Evolutionary conservation across 768 basidiomycete genomes (phyloP), one percentile per base, ranked within the genome.

Genomic region (Auriscalpium vulgare): DNA sequence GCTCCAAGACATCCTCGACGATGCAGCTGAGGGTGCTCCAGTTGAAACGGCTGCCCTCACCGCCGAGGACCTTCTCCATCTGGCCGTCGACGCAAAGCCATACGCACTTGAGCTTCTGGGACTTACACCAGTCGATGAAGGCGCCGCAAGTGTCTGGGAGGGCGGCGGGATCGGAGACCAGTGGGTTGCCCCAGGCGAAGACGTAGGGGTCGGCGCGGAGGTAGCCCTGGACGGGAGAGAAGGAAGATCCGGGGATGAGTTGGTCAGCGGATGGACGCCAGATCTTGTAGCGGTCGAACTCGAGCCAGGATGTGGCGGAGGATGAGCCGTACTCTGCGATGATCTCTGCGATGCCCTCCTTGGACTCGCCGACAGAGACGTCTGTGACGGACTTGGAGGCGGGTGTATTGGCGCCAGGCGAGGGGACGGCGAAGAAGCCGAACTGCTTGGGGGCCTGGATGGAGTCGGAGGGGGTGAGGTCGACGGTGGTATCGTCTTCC

Each of bases 281-380:
- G 21, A 78, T 69, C 17, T 72, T 67, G 70, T 71, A 75, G 59
- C 66, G 71, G 46, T 61, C 77, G 72, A 56, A 60, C 64, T 90
- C 85, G 9, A 86, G 74, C 85, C 85, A 88, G 9, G 84, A 79
- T 0, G 85, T 88, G 44, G 85, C 78, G 52, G 81, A 81, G 8
- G 83, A 80, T 37, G 85, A 84, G 16, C 85, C 85, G 59, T 87
- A 80, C 51, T 75, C 72, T 4, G 84, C 84, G 47, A 86, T 79
- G 59, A 88, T 74, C 59, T 71, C 47, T 7, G 53, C 44, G 16
- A 46, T n/a, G 21, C 52, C 44, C 1, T 43, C 58, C 37, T 62
- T 62, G 29, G 56, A 58, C 6, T 51, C 60, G 14, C 48, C 44
- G 8, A 55, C 59, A 2, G 38, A 49, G 37, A 53, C 59, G 8